A percentile compares a stretch with the other conserved stretches of the same genome.
Evolutionary conservation across 306 rosid species (phyloP).

Genomic region (Sindora glabra): DNA sequence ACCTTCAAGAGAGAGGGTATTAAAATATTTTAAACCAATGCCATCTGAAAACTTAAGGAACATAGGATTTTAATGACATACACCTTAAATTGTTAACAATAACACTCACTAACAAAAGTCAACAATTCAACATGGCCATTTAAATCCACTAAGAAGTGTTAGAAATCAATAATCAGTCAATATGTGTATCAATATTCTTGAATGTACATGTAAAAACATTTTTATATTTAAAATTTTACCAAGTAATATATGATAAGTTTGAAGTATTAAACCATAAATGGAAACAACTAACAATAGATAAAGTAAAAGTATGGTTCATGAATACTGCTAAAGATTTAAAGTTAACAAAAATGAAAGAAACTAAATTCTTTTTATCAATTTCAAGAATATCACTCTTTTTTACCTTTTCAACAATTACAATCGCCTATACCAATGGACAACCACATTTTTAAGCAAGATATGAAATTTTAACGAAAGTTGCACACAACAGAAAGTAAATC

Average conservation of each 20-base stretch:
- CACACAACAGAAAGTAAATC: conserved; percentile 12
- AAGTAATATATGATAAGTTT: background rate
- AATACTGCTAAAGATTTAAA: background rate
- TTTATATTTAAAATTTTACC: background rate
- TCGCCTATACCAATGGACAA: conserved; percentile 35
- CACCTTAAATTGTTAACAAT: background rate
- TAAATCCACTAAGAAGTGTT: too few species aligned
- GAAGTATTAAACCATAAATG: background rate
- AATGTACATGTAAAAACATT: background rate
- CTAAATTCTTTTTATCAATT: conserved; percentile 59
- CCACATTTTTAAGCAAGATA: background rate
- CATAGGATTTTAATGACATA: background rate
- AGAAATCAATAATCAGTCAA: background rate
- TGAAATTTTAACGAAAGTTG: background rate
- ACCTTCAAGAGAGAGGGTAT: too few species aligned
- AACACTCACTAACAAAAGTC: background rate
- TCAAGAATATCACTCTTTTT: conserved; percentile 61
- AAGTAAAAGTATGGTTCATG: background rate
- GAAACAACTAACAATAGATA: background rate
- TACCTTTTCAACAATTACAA: conserved; percentile 67
- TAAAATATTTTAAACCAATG: background rate
- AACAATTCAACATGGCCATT: background rate
- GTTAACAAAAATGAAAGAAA: background rate
- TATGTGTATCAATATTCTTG: background rate
- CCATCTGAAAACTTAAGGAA: background rate